These are phyloP conservation scores for Monilinia vaccinii-corymbosi DNA, from an alignment of 2,329 filamentous ascomycete species.

Conservation along the genomic window DNA sequence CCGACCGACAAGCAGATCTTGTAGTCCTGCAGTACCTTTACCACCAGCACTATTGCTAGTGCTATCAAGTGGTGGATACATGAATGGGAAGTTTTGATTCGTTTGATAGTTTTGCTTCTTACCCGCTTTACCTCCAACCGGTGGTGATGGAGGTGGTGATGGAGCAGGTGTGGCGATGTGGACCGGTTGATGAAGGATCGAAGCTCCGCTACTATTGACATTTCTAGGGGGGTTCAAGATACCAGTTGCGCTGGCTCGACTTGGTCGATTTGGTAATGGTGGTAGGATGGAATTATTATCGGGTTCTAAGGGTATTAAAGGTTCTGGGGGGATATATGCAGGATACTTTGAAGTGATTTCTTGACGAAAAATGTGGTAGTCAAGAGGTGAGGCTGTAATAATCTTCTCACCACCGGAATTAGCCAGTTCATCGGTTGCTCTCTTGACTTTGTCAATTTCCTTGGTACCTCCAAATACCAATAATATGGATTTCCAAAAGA, in stretches of 20 bases:
- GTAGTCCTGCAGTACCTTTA: conserved; percentile 72
- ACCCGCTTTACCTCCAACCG: conserved; percentile 77
- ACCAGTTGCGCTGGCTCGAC: conserved; percentile 50
- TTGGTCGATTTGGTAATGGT: conserved; percentile 67
- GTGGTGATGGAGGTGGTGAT: conserved; percentile 86
- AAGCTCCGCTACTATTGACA: conserved; percentile 51
- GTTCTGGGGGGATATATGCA: conserved; percentile 82
- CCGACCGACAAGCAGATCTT: conserved; percentile 70
- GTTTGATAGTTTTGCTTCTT: conserved; percentile 99
- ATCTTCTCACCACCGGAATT: conserved; percentile 47
- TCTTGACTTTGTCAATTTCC: conserved; percentile 66
- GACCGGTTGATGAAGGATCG: conserved; percentile 89
- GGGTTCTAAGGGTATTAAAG: conserved; percentile 73
- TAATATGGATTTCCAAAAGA: conserved; percentile 88
- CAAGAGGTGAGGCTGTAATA: conserved; percentile 86
- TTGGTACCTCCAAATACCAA: conserved; percentile 73
- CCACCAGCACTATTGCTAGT: conserved; percentile 85
- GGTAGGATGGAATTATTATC: conserved; percentile 89
- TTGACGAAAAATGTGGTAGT: conserved; percentile 93
- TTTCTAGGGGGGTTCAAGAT: conserved; percentile 48
- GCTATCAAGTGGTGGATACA: conserved; percentile 88
- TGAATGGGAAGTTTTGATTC: conserved; percentile 96
- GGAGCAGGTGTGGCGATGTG: conserved; percentile 98
- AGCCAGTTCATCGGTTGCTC: conserved; percentile 51
- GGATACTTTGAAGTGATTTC: conserved; percentile 98